These are phyloP conservation scores for Pyricularia pennisetigena DNA, from an alignment of 2,329 filamentous ascomycete species.

Conservation along the genomic window DNA sequence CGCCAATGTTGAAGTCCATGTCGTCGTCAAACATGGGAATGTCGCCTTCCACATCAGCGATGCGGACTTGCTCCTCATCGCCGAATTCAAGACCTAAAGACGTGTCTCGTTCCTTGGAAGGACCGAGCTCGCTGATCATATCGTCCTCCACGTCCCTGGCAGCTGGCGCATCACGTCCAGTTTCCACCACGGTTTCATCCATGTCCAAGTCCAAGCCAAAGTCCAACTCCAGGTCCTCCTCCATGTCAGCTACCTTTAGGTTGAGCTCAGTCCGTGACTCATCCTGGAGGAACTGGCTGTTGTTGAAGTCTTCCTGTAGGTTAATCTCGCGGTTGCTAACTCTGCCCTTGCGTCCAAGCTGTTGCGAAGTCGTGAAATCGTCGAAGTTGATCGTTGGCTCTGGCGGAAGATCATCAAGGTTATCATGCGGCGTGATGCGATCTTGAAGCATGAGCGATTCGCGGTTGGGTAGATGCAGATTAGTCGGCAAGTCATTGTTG, in stretches of 20 bases:
- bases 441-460: constrained; percentile 85
- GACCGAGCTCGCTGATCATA: constrained; percentile 52
- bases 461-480: constrained; percentile 70
- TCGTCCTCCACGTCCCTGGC: constrained; percentile 59
- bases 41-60: constrained; percentile 56
- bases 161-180: constrained; percentile 75
- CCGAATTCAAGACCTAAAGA: constrained; percentile 44
- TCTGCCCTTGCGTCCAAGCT: constrained; percentile 44
- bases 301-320: constrained; percentile 57
- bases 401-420: constrained; percentile 60
- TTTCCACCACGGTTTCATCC: constrained; percentile 64
- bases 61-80: constrained; percentile 40
- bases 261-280: constrained; percentile 46
- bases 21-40: constrained; percentile 52
- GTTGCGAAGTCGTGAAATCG: constrained; percentile 42
- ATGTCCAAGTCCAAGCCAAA: constrained; percentile 66
- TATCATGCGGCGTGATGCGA: constrained; percentile 85
- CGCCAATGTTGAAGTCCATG: constrained; percentile 52
- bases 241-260: constrained; percentile 43
- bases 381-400: constrained; percentile 63
- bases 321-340: constrained; percentile 56
- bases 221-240: constrained; percentile 64
- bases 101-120: constrained; percentile 49
- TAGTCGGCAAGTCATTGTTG: constrained; percentile 89
- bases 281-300: constrained; percentile 73